Conservation (phyloP, 2,329 filamentous ascomycete genomes). For the Sclerotinia minor region DNA sequence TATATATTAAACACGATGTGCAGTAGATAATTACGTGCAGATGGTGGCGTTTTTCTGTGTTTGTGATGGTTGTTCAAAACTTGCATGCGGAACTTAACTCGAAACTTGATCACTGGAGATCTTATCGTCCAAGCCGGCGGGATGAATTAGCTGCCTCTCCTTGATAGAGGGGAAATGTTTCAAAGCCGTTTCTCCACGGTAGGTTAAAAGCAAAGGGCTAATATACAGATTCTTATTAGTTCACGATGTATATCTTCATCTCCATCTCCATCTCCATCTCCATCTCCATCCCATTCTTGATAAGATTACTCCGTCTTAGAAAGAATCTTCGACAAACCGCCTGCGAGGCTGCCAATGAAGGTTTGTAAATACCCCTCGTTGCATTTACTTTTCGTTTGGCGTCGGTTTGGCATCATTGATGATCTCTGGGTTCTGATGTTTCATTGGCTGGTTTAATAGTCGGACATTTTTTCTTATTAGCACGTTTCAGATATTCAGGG, state of each 20-base stretch:
- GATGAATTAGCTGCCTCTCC: neutral
- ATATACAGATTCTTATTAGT: neutral
- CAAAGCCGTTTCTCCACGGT: neutral
- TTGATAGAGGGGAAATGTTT: neutral
- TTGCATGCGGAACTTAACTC: slow-evolving; percentile 1
- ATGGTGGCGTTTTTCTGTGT: slow-evolving; percentile 15
- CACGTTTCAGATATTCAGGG: slow-evolving; percentile 9
- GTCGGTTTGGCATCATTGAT: neutral
- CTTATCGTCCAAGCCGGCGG: neutral
- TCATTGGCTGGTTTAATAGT: neutral
- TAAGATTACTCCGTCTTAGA: neutral
- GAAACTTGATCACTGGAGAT: neutral
- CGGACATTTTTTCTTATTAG: slow-evolving; percentile 2
- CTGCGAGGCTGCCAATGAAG: too few species aligned
- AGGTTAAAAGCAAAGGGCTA: too few species aligned
- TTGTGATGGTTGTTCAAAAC: neutral
- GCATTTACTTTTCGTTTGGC: neutral
- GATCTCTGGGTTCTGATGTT: neutral
- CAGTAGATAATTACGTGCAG: neutral
- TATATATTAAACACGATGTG: slow-evolving; percentile 1
- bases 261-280: too few species aligned
- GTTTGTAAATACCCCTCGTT: too few species aligned
- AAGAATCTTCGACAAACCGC: too few species aligned
- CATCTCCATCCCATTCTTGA: too few species aligned
- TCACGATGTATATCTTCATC: neutral